Base-by-base conservation (phyloP, 345 rosid species). In the Citrus maxima region DNA sequence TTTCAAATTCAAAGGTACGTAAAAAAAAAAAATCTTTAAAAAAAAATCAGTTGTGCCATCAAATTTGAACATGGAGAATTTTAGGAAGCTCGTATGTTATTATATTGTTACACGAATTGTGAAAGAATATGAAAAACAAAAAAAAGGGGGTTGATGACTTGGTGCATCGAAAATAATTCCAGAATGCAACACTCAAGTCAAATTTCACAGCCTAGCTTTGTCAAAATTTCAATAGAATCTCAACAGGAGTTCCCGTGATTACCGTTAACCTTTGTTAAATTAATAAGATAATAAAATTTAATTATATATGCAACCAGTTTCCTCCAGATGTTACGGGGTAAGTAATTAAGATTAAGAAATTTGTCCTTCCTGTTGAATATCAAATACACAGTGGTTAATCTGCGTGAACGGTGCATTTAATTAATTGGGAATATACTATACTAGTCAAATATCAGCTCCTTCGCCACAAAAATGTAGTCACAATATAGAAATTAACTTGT, bases 221-320 rank as follows among this genome's bases (percentile, higher is more conserved):
- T 61, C 68, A 66, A 13, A 70, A 2, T 18, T 70, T 70, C 73
- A 30, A 74, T 40, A 22, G 67, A 73, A 38, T 69, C 59, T 37
- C 37, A 69, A 37, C 4, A 16, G 18, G n/a, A 2, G 24, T 7
- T 22, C 70, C 87, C 89, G 89, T 80, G 83, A 85, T 85, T 79
- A 46, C 5, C 85, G 87, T 71, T 35, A 60, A 32, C 14, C n/a
- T 54, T 46, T 21, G 4, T 58, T 37, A 5, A 73, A 27, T 51
- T 24, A 37, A 70, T 10, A 58, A 63, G 25, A 55, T 27, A 7
- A 51, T 40, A 49, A 75, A 77, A 60, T 24, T 59, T 1, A 10
- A 22, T 66, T 49, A 35, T 68, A 0, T 64, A 35, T 68, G 3
- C 6, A 10, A 13, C 34, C 30, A 34, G 37, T 1, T 42, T 40